Evolutionary conservation across 2,329 filamentous ascomycete species (phyloP).

Genomic region (Xylaria sp.): DNA sequence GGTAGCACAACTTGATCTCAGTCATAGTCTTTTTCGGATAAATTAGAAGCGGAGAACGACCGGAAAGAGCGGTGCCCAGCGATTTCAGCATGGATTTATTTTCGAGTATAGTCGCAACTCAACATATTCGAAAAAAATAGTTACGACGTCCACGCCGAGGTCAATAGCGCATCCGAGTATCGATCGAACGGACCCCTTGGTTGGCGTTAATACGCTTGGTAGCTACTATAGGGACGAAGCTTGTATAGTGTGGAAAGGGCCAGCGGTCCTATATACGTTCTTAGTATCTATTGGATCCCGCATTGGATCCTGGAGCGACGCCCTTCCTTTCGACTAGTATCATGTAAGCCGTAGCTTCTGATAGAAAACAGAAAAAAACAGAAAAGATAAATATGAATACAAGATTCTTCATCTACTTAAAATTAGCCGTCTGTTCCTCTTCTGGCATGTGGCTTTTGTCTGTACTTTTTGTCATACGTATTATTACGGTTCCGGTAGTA

Average conservation of each 20-base stretch:
- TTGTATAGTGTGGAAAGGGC: constrained; percentile 36
- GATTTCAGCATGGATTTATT: not conserved
- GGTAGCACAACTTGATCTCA: not conserved
- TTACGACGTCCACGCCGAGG: not conserved
- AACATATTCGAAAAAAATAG: constrained; percentile 3
- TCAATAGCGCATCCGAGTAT: constrained; percentile 15
- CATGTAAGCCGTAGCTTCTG: constrained; percentile 4
- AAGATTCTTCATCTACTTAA: constrained; percentile 28
- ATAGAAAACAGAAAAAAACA: constrained; percentile 24
- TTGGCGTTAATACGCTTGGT: constrained; percentile 14
- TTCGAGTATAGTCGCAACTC: constrained; percentile 1
- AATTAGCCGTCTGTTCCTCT: not conserved
- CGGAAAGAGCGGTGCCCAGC: not conserved
- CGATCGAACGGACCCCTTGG: not conserved
- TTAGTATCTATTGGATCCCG: constrained; percentile 28
- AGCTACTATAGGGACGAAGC: constrained; percentile 30
- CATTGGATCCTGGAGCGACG: constrained; percentile 29
- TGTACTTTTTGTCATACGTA: no score
- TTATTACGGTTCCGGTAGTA: no score
- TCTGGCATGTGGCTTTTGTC: not conserved
- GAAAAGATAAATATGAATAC: constrained; percentile 32
- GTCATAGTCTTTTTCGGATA: not conserved
- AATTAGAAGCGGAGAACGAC: not conserved
- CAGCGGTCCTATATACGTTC: constrained; percentile 34
- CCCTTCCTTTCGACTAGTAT: constrained; percentile 18